Conservation (phyloP, 495 filamentous ascomycete genomes). For the Hypoxylon fuscum region DNA sequence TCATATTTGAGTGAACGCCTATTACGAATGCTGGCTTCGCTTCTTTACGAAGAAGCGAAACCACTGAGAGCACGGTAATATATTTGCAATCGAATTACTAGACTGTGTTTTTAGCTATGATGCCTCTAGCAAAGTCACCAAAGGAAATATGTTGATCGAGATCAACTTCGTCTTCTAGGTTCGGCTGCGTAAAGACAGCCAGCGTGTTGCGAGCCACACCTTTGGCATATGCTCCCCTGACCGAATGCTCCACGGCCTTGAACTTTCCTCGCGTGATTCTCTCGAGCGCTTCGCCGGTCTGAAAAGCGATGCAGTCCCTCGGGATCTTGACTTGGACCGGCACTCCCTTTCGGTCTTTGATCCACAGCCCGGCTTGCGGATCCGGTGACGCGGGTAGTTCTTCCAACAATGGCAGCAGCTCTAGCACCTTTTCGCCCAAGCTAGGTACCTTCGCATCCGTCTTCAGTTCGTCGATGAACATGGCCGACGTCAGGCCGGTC, state of each 20-base stretch:
- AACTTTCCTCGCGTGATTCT: constrained; percentile 88
- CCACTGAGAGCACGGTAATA: too few relatives aligned
- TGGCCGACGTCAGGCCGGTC: constrained; percentile 91
- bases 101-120: constrained; percentile 81
- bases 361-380: constrained; percentile 86
- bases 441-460: constrained; percentile 52
- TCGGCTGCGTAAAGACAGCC: constrained; percentile 97
- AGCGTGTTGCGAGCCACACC: constrained; percentile 88
- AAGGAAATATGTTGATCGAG: constrained; percentile 74
- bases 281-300: constrained; percentile 93
- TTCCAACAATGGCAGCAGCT: constrained; percentile 61
- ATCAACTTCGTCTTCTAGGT: constrained; percentile 87
- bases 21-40: too few relatives aligned
- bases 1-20: too few relatives aligned
- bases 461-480: constrained; percentile 88
- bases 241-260: constrained; percentile 95
- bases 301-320: constrained; percentile 89
- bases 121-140: constrained; percentile 85
- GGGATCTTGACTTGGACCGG: constrained; percentile 91
- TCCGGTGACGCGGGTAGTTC: constrained; percentile 81
- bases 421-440: constrained; percentile 42
- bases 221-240: constrained; percentile 68
- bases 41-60: too few relatives aligned
- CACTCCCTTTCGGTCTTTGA: constrained; percentile 80
- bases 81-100: constrained; percentile 14